These are phyloP conservation scores for Vitis rotundifolia DNA, from an alignment of 164 flowering plant species.

Conservation along the genomic window DNA sequence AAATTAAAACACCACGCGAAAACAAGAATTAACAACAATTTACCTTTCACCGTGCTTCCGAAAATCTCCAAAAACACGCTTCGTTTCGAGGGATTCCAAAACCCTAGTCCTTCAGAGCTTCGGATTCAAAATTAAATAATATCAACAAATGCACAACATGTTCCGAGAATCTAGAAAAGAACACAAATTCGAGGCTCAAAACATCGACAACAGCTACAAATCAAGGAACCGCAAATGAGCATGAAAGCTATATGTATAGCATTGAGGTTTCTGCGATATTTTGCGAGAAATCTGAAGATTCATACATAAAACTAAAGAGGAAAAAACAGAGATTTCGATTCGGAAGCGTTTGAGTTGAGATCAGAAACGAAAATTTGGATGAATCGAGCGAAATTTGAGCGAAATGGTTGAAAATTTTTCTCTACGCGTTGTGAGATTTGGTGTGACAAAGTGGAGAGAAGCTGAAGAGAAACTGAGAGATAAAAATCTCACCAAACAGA, in stretches of 20 bases:
- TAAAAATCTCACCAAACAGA: slow-evolving; percentile 16
- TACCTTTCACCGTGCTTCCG: too few relatives aligned
- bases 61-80: too few relatives aligned
- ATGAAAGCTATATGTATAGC: neutral
- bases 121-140: neutral
- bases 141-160: too few relatives aligned
- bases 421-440: too few relatives aligned
- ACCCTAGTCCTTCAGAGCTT: slow-evolving; percentile 10
- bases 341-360: too few relatives aligned
- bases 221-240: neutral
- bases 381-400: neutral
- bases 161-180: too few relatives aligned
- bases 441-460: too few relatives aligned
- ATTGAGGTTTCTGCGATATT: slow-evolving; percentile 5
- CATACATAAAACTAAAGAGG: neutral
- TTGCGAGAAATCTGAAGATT: neutral
- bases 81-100: neutral
- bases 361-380: too few relatives aligned
- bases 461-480: neutral
- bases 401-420: neutral
- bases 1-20: too few relatives aligned
- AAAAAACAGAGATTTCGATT: neutral
- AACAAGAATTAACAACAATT: too few relatives aligned
- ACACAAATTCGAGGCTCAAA: too few relatives aligned
- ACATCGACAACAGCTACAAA: too few relatives aligned